Percentiles rank a stretch among this genome's conserved stretches.
phyloP scores from a whole-genome alignment of 805 yeast species.

The Yarrowia porcina region DNA sequence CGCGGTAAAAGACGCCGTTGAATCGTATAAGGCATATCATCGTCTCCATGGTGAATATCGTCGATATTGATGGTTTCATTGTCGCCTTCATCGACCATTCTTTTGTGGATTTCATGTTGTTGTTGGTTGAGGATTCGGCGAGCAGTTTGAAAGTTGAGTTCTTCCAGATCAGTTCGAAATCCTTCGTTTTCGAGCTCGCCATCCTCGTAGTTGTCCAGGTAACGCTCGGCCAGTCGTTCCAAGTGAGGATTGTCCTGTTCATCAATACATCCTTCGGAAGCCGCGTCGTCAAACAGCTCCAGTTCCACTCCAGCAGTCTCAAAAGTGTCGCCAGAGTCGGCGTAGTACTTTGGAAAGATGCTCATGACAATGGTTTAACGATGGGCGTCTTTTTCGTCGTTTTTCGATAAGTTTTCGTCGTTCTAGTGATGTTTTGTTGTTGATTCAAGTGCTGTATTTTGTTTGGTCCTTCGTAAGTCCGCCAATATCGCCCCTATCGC shows the following conservation, averaged over 20 bases:
- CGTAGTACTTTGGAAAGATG: neutral
- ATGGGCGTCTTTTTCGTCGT: neutral
- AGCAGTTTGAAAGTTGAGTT: slow-evolving; percentile 8
- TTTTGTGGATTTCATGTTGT: neutral
- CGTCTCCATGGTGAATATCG: slow-evolving; percentile 26
- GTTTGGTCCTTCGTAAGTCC: too few species aligned
- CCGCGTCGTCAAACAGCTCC: slow-evolving; percentile 22
- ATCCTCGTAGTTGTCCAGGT: slow-evolving; percentile 10
- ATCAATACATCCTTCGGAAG: slow-evolving; percentile 10
- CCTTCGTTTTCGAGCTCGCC: slow-evolving; percentile 21
- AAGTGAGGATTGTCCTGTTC: slow-evolving; percentile 23
- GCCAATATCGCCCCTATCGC: too few species aligned
- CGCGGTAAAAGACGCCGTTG: slow-evolving; percentile 61
- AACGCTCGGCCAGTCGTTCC: slow-evolving; percentile 1
- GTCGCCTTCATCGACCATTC: slow-evolving; percentile 29
- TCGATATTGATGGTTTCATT: slow-evolving; percentile 27
- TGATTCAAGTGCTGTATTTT: too few species aligned
- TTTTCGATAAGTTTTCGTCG: neutral
- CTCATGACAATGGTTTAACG: neutral
- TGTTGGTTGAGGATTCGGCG: slow-evolving; percentile 1
- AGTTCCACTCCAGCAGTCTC: neutral
- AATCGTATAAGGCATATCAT: slow-evolving; percentile 25
- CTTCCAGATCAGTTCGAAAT: slow-evolving; percentile 16
- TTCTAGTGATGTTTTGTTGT: too few species aligned
- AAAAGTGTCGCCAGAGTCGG: neutral